Base-by-base conservation (phyloP, 2,329 filamentous ascomycete genomes). In the Myriosclerotinia curreyana region DNA sequence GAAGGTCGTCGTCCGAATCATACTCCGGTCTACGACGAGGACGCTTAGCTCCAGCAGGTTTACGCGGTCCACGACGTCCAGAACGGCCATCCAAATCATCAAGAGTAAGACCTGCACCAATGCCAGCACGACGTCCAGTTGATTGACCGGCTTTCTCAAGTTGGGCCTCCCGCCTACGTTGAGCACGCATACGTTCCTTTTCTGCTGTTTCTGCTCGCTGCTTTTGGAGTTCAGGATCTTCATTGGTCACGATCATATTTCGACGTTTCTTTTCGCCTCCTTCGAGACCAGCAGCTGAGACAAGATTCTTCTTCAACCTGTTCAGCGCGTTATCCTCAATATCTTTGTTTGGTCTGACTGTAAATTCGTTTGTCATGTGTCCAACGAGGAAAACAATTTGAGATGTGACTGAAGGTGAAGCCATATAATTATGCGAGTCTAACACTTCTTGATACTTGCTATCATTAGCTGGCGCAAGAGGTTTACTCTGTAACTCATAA, bases 371-470 rank as follows among this genome's bases (percentile, higher is more conserved):
- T 12, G 87, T 88, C 72, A 94, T 81, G 74, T 93, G 91, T 65
- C 90, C 89, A 20, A 91, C 87, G 11, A 90, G 84, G 73, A 91
- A 83, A 66, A 93, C 80, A 31, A 90, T 79, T 66, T 87, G 86
- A 52, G 86, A 87, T 36, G 82, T 81, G 65, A 90, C 79, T 70
- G 90, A 86, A 0, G 90, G 89, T 1, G 88, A 86, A 2, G 87
- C 87, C 9, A 91, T 84, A 72, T 93, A 94, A 70, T 88, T 90
- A 75, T 91, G 89, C 8, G 87, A 85, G 70, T 94, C 90, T 66
- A 88, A 83, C 36, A 85, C 80, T 70, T 87, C 83, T 66, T 86
- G 80, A 78, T 90, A 89, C 2, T 86, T 83, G 71, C 55, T 69
- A 36, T 71, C 71, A 55, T 80, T 77, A 15, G 77, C 78, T 2